phyloP scores from a whole-genome alignment of 208 protist species.

The Endotrypanum monterogeii region DNA sequence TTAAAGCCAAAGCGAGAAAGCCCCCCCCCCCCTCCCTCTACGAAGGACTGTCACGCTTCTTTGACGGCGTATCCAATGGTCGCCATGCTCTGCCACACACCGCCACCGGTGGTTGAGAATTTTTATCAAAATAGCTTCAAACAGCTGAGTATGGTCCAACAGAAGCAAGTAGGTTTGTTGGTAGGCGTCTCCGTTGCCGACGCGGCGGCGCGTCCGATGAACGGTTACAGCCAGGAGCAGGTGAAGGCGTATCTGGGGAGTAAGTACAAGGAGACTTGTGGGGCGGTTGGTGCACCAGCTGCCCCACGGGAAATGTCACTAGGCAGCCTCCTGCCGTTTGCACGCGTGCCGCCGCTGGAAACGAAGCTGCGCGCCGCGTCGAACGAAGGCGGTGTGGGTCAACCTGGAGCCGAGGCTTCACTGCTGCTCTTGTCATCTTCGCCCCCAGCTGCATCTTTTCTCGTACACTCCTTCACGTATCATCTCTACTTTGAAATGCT shows the following conservation, averaged over 20 bases:
- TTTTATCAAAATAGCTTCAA: constrained; percentile 89
- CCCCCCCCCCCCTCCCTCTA: neutral
- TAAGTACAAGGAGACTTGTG: neutral
- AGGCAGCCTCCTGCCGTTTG: constrained; percentile 13
- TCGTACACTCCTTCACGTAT: constrained; percentile 68
- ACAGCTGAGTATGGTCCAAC: constrained; percentile 83
- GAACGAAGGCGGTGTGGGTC: neutral
- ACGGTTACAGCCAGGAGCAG: constrained; percentile 43
- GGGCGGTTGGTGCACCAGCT: neutral
- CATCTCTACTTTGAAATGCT: constrained; percentile 61
- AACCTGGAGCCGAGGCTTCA: constrained; percentile 2
- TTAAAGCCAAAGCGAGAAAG: too few relatives aligned
- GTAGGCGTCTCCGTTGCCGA: constrained; percentile 80
- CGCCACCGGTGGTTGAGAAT: constrained; percentile 39
- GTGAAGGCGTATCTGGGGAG: constrained; percentile 26
- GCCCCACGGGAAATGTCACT: neutral
- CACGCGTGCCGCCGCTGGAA: constrained; percentile 13
- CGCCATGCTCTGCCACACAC: constrained; percentile 19
- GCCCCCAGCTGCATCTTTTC: constrained; percentile 6
- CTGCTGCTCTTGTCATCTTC: constrained; percentile 5
- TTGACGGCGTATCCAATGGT: constrained; percentile 13
- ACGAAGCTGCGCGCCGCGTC: neutral
- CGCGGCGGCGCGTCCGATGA: constrained; percentile 63
- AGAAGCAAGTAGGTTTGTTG: constrained; percentile 76
- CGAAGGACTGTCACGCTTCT: neutral